Conservation (phyloP, 495 filamentous ascomycete species). For the Gamarada debralockiae region DNA sequence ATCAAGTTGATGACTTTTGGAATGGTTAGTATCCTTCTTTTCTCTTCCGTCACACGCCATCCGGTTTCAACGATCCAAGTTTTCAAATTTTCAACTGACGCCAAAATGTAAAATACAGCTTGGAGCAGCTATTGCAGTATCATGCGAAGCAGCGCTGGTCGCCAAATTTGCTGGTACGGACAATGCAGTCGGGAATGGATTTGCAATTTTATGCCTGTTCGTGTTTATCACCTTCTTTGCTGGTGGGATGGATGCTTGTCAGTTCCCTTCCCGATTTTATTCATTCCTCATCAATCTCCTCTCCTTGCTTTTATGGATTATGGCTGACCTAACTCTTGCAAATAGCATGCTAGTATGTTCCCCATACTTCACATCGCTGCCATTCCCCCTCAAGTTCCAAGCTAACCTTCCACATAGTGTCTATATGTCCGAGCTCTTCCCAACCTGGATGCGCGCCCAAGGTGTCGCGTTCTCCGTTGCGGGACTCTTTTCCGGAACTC, state of each 20-base stretch:
- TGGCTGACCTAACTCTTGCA: no score
- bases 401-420: conserved; percentile 21
- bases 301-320: no score
- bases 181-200: neutral
- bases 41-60: no score
- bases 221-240: neutral
- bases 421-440: conserved; percentile 30
- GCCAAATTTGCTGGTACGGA: neutral
- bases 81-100: no score
- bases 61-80: no score
- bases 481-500: neutral
- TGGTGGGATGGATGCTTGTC: neutral
- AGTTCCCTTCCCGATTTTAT: no score
- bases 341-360: neutral
- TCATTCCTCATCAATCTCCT: no score
- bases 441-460: conserved; percentile 26
- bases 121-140: neutral
- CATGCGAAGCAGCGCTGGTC: neutral
- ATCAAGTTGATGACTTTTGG: neutral
- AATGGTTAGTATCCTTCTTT: no score
- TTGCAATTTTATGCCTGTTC: neutral
- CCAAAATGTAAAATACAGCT: neutral
- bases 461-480: conserved; percentile 20
- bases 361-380: neutral
- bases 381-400: conserved; percentile 1